A percentile compares a stretch with the other conserved stretches of the same genome.
phyloP scores from a whole-genome alignment of 768 basidiomycete genomes.

The Collybia mongolica region DNA sequence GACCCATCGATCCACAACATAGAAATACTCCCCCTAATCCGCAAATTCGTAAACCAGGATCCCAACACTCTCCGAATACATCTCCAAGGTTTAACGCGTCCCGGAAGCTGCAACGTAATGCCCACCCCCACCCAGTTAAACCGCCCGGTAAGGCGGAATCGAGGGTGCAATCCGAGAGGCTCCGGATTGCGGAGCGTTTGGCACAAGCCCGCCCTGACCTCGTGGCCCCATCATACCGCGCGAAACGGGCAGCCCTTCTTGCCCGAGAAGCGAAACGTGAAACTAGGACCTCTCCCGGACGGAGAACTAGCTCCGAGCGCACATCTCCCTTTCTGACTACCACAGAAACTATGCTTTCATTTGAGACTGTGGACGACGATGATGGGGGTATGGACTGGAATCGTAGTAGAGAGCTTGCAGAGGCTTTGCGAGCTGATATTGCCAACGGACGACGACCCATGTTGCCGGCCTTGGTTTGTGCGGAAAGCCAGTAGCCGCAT shows the following conservation, averaged over 20 bases:
- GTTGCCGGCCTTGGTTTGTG: conserved; percentile 31
- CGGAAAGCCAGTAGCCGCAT: conserved; percentile 16
- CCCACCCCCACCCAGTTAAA: too few species aligned
- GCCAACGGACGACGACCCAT: conserved; percentile 24
- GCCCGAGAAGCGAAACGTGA: conserved; percentile 10
- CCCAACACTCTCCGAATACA: too few species aligned
- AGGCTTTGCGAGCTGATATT: conserved; percentile 26
- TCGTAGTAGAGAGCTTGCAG: conserved; percentile 29
- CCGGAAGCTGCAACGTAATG: too few species aligned
- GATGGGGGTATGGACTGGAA: conserved; percentile 34
- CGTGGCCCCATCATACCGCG: conserved; percentile 28
- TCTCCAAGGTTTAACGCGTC: too few species aligned
- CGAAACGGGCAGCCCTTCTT: conserved; percentile 21
- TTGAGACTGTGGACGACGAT: conserved; percentile 25
- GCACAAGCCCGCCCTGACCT: conserved; percentile 43
- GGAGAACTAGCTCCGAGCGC: neutral
- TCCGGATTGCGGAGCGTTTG: conserved; percentile 38
- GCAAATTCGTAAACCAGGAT: too few species aligned
- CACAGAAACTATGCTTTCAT: conserved; percentile 19
- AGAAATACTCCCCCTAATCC: too few species aligned
- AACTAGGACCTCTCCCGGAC: conserved; percentile 6
- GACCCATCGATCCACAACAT: too few species aligned
- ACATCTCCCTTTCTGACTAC: neutral
- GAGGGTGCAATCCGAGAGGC: conserved; percentile 17
- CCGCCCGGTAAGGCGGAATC: neutral